Conservation (phyloP, 208 protist genomes). For the Balamuthia mandrillaris region DNA sequence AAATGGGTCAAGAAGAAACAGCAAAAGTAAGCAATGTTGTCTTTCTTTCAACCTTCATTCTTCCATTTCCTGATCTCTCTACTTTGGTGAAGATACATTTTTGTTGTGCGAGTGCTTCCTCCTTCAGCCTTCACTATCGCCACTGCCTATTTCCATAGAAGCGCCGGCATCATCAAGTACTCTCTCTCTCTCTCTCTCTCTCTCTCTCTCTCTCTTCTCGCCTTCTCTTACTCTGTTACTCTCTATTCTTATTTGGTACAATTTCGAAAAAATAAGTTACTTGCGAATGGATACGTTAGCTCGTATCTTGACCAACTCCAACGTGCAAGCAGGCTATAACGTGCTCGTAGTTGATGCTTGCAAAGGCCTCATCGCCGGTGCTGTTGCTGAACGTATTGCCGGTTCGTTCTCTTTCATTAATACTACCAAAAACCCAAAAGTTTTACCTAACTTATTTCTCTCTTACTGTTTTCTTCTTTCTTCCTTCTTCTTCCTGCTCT, state of each 20-base stretch:
- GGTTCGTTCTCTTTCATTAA: no score
- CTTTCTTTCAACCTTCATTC: background rate
- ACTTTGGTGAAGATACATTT: conserved; percentile 7
- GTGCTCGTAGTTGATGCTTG: conserved; percentile 44
- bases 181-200: background rate
- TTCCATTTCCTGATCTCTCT: background rate
- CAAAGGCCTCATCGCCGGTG: conserved; percentile 46
- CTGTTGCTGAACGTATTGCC: conserved; percentile 50
- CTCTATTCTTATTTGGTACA: background rate
- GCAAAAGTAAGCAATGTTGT: conserved; percentile 45
- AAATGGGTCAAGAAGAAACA: conserved; percentile 69
- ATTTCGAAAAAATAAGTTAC: conserved; percentile 13
- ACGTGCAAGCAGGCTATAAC: background rate
- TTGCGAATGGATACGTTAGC: conserved; percentile 34
- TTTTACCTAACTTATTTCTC: no score
- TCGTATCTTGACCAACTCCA: conserved; percentile 3
- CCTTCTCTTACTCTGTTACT: no score
- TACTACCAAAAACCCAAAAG: no score
- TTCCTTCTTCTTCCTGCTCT: background rate
- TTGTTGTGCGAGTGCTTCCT: conserved; percentile 37
- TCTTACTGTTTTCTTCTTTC: background rate
- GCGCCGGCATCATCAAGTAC: conserved; percentile 42
- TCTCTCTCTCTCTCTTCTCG: background rate
- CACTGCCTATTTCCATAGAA: conserved; percentile 28
- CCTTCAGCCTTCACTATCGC: conserved; percentile 36